Evolutionary conservation across 495 filamentous ascomycete species (phyloP).

Genomic region (Penicillium nucicola): DNA sequence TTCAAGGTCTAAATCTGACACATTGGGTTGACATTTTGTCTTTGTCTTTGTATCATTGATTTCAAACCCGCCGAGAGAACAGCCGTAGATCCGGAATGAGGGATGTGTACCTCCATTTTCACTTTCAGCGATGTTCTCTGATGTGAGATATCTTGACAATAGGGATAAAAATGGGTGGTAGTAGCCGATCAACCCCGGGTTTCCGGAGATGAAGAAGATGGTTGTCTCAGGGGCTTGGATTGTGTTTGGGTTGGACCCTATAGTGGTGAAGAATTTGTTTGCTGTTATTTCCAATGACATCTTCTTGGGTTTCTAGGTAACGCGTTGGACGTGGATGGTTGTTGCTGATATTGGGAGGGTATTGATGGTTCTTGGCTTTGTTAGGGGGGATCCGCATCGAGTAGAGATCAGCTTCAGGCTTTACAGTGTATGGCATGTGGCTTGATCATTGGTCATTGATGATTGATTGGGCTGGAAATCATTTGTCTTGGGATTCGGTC

Average conservation of each 20-base stretch:
- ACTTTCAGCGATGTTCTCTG: neutral
- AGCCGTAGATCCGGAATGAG: constrained; percentile 56
- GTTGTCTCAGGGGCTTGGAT: constrained; percentile 11
- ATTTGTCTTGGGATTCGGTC: neutral
- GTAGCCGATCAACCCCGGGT: constrained; percentile 81
- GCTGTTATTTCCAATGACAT: constrained; percentile 28
- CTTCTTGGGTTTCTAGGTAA: neutral
- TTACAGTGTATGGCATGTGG: too few relatives aligned
- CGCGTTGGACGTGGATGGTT: neutral
- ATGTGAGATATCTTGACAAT: constrained; percentile 29
- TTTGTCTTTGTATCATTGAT: constrained; percentile 28
- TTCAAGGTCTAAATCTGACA: constrained; percentile 40
- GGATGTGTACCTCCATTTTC: neutral
- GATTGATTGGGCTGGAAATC: neutral
- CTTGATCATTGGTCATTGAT: too few relatives aligned
- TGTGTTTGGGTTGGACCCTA: constrained; percentile 14
- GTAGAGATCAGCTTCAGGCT: neutral
- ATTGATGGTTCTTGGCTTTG: neutral
- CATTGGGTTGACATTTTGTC: neutral
- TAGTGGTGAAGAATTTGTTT: constrained; percentile 32
- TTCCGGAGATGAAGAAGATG: constrained; percentile 77
- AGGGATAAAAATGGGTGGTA: constrained; percentile 69
- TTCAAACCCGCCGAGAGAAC: constrained; percentile 72
- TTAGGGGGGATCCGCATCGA: neutral
- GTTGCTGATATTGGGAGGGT: neutral